Percentiles rank a stretch among this genome's conserved stretches.
Evolutionary conservation across 2,329 filamentous ascomycete species (phyloP).

Genomic region (Exophiala calicioides): DNA sequence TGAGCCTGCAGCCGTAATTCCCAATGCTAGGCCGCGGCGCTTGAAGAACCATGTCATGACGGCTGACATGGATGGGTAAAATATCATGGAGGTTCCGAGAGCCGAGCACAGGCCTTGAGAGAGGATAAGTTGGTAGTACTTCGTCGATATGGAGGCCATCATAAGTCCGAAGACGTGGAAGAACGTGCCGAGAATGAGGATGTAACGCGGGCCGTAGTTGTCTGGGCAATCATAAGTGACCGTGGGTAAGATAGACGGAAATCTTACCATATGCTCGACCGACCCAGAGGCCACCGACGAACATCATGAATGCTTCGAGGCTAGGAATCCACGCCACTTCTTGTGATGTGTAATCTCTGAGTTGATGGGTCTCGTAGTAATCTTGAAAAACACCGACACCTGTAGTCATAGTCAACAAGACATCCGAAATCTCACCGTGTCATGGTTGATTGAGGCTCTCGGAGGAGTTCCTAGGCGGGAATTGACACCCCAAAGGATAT

Average conservation of each 20-base stretch:
- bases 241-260: background rate
- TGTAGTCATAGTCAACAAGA: too few relatives aligned
- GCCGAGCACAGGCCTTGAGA: constrained; percentile 57
- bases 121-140: constrained; percentile 61
- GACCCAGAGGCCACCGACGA: constrained; percentile 32
- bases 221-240: constrained; percentile 41
- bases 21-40: constrained; percentile 55
- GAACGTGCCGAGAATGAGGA: constrained; percentile 54
- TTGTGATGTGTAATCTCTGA: constrained; percentile 53
- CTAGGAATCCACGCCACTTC: constrained; percentile 63
- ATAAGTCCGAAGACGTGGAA: constrained; percentile 61
- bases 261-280: constrained; percentile 28
- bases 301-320: constrained; percentile 50
- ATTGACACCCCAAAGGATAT: constrained; percentile 23
- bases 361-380: constrained; percentile 57
- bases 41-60: constrained; percentile 40
- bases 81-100: constrained; percentile 53
- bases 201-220: constrained; percentile 59
- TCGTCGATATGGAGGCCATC: constrained; percentile 56
- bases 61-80: constrained; percentile 46
- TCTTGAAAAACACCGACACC: constrained; percentile 58
- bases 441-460: too few relatives aligned
- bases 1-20: constrained; percentile 56
- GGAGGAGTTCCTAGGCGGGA: too few relatives aligned
- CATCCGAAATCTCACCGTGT: too few relatives aligned